phyloP scores from a whole-genome alignment of 129 eudicot genomes.

The Logfia minima region DNA sequence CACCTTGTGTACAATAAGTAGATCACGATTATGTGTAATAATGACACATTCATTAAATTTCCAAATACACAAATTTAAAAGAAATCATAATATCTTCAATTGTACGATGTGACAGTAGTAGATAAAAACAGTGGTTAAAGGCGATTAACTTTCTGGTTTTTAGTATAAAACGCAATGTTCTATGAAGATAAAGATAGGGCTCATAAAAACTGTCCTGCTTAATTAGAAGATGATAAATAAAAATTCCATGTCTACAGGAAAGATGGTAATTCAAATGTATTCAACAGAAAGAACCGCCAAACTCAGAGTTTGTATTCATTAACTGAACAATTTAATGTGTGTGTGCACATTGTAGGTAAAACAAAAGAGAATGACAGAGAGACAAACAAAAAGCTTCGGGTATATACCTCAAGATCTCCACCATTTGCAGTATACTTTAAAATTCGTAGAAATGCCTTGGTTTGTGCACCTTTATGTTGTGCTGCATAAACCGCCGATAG shows the following conservation, averaged over 20 bases:
- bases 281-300: background rate
- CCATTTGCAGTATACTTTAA: conserved; percentile 67
- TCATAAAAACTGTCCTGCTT: background rate
- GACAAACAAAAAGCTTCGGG: background rate
- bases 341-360: conserved; percentile 2
- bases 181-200: background rate
- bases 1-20: background rate
- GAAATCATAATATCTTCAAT: background rate
- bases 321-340: background rate
- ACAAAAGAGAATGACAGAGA: background rate
- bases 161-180: background rate
- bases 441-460: conserved; percentile 81
- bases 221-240: background rate
- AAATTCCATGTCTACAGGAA: background rate
- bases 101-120: background rate
- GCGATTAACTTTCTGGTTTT: background rate
- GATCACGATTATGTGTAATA: background rate
- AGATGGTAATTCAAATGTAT: conserved; percentile 7
- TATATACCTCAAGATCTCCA: conserved; percentile 77
- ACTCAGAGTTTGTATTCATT: background rate
- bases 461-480: conserved; percentile 54
- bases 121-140: background rate
- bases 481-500: conserved; percentile 49
- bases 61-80: background rate
- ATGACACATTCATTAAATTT: background rate